Percentiles rank a stretch among this genome's conserved stretches.
Evolutionary conservation across 805 yeast genomes (phyloP).

Genomic region (Tanozyma kutaoensis): DNA sequence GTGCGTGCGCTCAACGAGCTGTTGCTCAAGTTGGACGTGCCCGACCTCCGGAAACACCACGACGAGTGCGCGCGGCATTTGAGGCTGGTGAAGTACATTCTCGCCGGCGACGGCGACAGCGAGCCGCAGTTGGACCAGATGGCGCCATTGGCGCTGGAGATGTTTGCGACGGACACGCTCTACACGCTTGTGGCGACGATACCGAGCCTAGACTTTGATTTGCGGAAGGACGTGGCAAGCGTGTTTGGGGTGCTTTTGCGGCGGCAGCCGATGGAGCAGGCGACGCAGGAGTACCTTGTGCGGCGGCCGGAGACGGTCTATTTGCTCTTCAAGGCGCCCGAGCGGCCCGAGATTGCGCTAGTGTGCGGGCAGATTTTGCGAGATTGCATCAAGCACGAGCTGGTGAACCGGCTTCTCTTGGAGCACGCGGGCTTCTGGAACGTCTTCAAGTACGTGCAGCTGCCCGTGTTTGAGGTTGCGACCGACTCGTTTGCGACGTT

Average conservation of each 20-base stretch:
- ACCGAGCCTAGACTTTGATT: constrained; percentile 70
- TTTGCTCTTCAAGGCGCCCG: constrained; percentile 59
- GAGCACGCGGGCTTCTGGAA: constrained; percentile 62
- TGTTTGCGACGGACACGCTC: constrained; percentile 59
- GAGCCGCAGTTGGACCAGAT: constrained; percentile 63
- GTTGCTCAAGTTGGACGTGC: constrained; percentile 46
- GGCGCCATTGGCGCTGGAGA: constrained; percentile 66
- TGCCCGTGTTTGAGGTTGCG: constrained; percentile 75
- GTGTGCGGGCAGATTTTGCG: constrained; percentile 69
- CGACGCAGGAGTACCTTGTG: constrained; percentile 76
- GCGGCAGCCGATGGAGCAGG: constrained; percentile 62
- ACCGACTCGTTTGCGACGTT: constrained; percentile 80
- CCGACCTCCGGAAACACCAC: constrained; percentile 33
- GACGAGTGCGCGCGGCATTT: constrained; percentile 65
- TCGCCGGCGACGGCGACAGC: constrained; percentile 57
- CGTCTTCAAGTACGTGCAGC: constrained; percentile 64
- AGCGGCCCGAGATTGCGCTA: constrained; percentile 56
- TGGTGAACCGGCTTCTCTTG: constrained; percentile 46
- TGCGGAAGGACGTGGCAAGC: constrained; percentile 68
- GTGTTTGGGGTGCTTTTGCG: constrained; percentile 67
- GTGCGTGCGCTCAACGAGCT: constrained; percentile 67
- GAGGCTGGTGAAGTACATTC: constrained; percentile 46
- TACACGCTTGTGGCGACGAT: constrained; percentile 46
- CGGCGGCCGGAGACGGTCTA: constrained; percentile 50
- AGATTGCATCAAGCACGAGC: constrained; percentile 74